phyloP scores from a whole-genome alignment of 164 flowering plant species.

The Vitis rotundifolia region DNA sequence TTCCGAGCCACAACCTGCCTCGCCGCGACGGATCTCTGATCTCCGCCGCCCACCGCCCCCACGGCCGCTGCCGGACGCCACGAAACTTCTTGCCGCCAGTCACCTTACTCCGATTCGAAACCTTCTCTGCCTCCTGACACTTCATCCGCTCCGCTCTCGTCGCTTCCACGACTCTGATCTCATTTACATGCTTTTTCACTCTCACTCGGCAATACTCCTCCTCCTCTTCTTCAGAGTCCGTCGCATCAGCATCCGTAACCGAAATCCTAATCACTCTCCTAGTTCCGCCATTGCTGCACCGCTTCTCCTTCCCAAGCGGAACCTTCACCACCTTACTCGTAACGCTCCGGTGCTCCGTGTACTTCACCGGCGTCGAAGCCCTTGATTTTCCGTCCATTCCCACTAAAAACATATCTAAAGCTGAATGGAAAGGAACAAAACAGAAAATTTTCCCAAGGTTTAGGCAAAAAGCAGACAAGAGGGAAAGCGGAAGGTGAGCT shows the following conservation, averaged over 20 bases:
- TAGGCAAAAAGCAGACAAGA: not conserved
- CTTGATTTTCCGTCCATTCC: not conserved
- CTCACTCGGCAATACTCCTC: not conserved
- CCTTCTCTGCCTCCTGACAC: not conserved
- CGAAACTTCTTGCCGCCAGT: slow-evolving; percentile 17
- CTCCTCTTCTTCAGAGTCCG: slow-evolving; percentile 39
- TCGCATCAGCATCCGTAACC: slow-evolving; percentile 35
- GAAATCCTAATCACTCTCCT: slow-evolving; percentile 26
- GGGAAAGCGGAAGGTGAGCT: not conserved
- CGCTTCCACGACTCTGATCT: slow-evolving; percentile 22
- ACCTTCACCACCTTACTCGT: slow-evolving; percentile 6
- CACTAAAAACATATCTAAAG: slow-evolving; percentile 1
- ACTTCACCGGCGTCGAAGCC: not conserved
- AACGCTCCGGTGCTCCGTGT: slow-evolving; percentile 16
- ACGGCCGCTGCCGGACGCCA: slow-evolving; percentile 43
- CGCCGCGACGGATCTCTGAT: slow-evolving; percentile 36
- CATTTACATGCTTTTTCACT: slow-evolving; percentile 24
- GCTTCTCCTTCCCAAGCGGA: not conserved
- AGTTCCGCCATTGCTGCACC: not conserved
- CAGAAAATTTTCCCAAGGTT: not conserved
- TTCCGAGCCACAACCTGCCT: slow-evolving; percentile 39
- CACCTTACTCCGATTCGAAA: too few species aligned
- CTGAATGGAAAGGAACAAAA: too few species aligned
- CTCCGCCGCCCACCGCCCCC: slow-evolving; percentile 55
- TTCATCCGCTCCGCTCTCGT: not conserved